Percentiles rank a stretch among this genome's conserved stretches.
phyloP scores from a whole-genome alignment of 2,329 filamentous ascomycete species.

The Geosmithia morbida region DNA sequence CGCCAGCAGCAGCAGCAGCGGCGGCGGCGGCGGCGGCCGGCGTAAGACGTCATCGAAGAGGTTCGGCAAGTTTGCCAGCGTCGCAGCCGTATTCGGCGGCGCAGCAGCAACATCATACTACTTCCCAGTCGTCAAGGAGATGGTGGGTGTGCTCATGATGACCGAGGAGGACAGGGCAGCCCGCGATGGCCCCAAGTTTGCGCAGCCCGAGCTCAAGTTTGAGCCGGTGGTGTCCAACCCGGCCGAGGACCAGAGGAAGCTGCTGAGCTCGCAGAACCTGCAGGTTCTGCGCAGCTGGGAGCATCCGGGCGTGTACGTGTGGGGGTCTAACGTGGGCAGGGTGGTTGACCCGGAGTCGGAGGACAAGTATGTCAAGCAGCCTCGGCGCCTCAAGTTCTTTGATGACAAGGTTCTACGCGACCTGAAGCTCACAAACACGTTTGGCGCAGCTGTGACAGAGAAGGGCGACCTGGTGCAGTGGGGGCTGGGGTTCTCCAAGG shows the following conservation, averaged over 20 bases:
- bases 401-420: slow-evolving; percentile 74
- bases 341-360: slow-evolving; percentile 78
- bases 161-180: slow-evolving; percentile 3
- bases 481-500: slow-evolving; percentile 62
- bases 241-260: slow-evolving; percentile 50
- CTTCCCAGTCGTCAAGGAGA: slow-evolving; percentile 18
- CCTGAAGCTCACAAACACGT: slow-evolving; percentile 67
- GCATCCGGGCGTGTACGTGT: slow-evolving; percentile 81
- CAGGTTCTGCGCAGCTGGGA: slow-evolving; percentile 75
- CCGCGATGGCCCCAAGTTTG: slow-evolving; percentile 3
- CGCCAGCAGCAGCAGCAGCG: slow-evolving; percentile 7
- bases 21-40: too few species aligned
- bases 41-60: slow-evolving; percentile 4
- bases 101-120: slow-evolving; percentile 22
- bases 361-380: slow-evolving; percentile 65
- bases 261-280: slow-evolving; percentile 72
- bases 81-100: slow-evolving; percentile 19
- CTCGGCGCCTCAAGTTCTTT: slow-evolving; percentile 67
- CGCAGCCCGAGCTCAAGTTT: slow-evolving; percentile 45
- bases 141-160: slow-evolving; percentile 4
- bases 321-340: slow-evolving; percentile 75
- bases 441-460: slow-evolving; percentile 78
- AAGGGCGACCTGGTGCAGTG: slow-evolving; percentile 84
- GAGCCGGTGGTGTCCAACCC: slow-evolving; percentile 44
- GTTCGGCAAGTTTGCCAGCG: slow-evolving; percentile 13